These are phyloP conservation scores for Ceratobasidium sp. DNA, from an alignment of 1,284 basidiomycete species.

Conservation along the genomic window DNA sequence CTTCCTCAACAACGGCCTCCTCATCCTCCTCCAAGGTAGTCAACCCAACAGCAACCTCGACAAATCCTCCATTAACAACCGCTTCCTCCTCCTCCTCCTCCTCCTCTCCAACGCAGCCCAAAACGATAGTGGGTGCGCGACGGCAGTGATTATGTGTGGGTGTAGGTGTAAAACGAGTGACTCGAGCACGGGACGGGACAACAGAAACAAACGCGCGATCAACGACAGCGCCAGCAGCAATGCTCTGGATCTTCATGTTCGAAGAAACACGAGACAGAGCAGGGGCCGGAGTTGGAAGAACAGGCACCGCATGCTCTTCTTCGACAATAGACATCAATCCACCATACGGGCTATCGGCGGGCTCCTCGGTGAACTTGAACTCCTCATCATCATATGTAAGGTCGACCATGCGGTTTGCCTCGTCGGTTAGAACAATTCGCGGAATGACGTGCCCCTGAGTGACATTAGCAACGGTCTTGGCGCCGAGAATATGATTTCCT, in stretches of 20 bases:
- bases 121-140: conserved; percentile 34
- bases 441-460: conserved; percentile 29
- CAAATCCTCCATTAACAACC: not conserved
- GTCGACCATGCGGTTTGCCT: conserved; percentile 20
- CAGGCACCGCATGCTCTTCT: not conserved
- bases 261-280: not conserved
- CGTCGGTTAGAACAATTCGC: conserved; percentile 27
- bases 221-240: conserved; percentile 4
- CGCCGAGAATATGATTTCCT: conserved; percentile 3
- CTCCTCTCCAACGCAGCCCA: conserved; percentile 29
- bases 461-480: conserved; percentile 18
- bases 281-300: not conserved
- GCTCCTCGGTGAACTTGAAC: not conserved
- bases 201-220: conserved; percentile 17
- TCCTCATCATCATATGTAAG: not conserved
- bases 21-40: not conserved
- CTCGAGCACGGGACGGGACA: not conserved
- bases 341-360: conserved; percentile 23
- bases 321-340: conserved; percentile 7
- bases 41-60: not conserved
- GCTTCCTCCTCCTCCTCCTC: conserved; percentile 8
- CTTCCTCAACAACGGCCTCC: not conserved
- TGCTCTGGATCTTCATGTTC: not conserved
- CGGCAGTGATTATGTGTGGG: conserved; percentile 2
- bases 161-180: not conserved